A percentile compares a stretch with the other conserved stretches of the same genome.
Conservation (phyloP, 129 eudicot species). For the Tagetes patula region DNA sequence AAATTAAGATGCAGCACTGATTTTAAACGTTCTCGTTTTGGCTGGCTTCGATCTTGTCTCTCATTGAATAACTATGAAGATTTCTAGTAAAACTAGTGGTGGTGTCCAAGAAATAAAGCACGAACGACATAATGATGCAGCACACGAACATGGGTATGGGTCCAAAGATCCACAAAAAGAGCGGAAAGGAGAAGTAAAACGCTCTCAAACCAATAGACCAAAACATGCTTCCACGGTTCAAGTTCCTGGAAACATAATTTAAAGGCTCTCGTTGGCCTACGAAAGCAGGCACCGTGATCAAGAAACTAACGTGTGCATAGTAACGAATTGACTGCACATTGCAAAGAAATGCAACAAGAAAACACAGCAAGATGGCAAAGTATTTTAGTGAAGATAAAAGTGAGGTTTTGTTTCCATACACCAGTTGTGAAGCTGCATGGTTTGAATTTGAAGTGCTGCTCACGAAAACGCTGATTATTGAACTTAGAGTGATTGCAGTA, state of each 20-base stretch:
- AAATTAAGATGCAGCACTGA: neutral
- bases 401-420: slow-evolving; percentile 62
- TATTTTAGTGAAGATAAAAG: slow-evolving; percentile 56
- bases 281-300: slow-evolving; percentile 60
- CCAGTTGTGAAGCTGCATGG: slow-evolving; percentile 36
- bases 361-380: slow-evolving; percentile 69
- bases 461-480: slow-evolving; percentile 67
- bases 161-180: slow-evolving; percentile 87
- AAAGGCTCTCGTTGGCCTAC: slow-evolving; percentile 43
- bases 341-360: slow-evolving; percentile 80
- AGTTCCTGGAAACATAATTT: slow-evolving; percentile 56
- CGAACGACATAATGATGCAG: slow-evolving; percentile 53
- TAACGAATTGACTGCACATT: slow-evolving; percentile 83
- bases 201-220: slow-evolving; percentile 95
- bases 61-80: slow-evolving; percentile 51
- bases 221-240: slow-evolving; percentile 78
- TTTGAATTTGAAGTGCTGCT: slow-evolving; percentile 50
- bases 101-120: slow-evolving; percentile 83
- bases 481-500: slow-evolving; percentile 77
- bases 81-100: slow-evolving; percentile 61
- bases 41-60: slow-evolving; percentile 29
- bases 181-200: slow-evolving; percentile 82
- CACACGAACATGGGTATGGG: slow-evolving; percentile 76
- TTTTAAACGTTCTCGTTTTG: slow-evolving; percentile 28
- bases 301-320: slow-evolving; percentile 83